Percentiles rank a stretch among this genome's conserved stretches.
These are phyloP conservation scores for Hypoxylon sp. DNA, from an alignment of 2,329 filamentous ascomycete genomes.

Conservation along the genomic window DNA sequence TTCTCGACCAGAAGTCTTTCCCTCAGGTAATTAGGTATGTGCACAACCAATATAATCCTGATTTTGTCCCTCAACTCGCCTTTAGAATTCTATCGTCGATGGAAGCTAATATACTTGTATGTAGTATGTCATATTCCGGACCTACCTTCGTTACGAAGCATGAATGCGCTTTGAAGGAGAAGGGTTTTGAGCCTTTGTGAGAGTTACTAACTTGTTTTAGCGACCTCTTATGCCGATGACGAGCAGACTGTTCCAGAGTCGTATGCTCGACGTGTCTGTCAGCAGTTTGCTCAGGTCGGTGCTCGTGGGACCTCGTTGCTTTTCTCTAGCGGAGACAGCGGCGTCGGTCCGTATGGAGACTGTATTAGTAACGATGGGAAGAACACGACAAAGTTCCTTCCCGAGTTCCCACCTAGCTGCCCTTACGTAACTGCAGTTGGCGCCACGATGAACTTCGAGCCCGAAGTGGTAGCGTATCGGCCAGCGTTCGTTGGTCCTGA, in stretches of 20 bases:
- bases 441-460: constrained; percentile 53
- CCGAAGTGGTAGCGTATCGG: constrained; percentile 57
- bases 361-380: constrained; percentile 71
- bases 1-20: constrained; percentile 62
- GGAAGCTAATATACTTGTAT: constrained; percentile 25
- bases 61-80: not conserved
- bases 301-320: constrained; percentile 67
- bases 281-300: constrained; percentile 67
- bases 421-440: constrained; percentile 56
- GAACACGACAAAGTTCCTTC: constrained; percentile 67
- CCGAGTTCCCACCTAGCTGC: constrained; percentile 66
- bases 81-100: not conserved
- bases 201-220: constrained; percentile 26
- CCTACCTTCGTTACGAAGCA: not conserved
- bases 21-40: constrained; percentile 66
- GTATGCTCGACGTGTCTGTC: constrained; percentile 68
- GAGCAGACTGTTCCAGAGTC: constrained; percentile 67
- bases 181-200: not conserved
- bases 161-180: not conserved
- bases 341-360: constrained; percentile 52
- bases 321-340: constrained; percentile 66
- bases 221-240: constrained; percentile 71
- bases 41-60: not conserved
- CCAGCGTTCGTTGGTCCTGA: constrained; percentile 49
- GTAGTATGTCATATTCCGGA: constrained; percentile 32